Evolutionary conservation across 208 protist species (phyloP).

Genomic region (Angomonas ambiguus): DNA sequence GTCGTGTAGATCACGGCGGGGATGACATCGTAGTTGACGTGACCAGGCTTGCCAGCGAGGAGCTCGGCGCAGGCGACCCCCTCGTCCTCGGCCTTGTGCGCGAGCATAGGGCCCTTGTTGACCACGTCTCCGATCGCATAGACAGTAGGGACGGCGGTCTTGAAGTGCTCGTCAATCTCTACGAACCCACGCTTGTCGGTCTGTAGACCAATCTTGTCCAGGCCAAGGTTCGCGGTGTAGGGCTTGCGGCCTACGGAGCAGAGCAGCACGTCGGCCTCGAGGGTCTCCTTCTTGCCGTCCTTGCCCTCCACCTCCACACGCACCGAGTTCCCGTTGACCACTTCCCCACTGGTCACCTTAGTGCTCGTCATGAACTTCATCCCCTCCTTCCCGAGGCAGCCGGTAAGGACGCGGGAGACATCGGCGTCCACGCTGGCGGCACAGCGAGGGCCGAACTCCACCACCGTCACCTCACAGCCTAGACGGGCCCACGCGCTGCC

Average conservation of each 20-base stretch:
- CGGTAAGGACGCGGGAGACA: conserved; percentile 71
- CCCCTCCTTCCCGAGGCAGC: conserved; percentile 86
- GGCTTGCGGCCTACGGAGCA: conserved; percentile 96
- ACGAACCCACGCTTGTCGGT: conserved; percentile 87
- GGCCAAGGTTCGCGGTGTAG: conserved; percentile 92
- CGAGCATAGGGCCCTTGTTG: conserved; percentile 98
- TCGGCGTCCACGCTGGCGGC: conserved; percentile 83
- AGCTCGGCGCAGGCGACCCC: conserved; percentile 94
- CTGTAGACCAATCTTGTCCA: conserved; percentile 92
- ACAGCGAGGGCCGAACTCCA: conserved; percentile 96
- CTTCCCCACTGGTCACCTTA: conserved; percentile 80
- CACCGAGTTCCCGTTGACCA: conserved; percentile 72
- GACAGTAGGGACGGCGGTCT: conserved; percentile 93
- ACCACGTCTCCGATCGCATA: conserved; percentile 99
- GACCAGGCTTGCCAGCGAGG: conserved; percentile 88
- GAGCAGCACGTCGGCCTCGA: conserved; percentile 93
- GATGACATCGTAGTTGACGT: conserved; percentile 98
- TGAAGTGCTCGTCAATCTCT: conserved; percentile 92
- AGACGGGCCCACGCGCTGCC: conserved; percentile 98
- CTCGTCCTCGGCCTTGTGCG: conserved; percentile 99
- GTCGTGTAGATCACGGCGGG: conserved; percentile 99
- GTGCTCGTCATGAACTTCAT: conserved; percentile 89
- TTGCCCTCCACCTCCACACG: conserved; percentile 90
- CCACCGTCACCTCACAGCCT: conserved; percentile 97
- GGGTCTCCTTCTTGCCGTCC: conserved; percentile 74